Conservation (phyloP, 129 eudicot species). For the Arctium lappa region DNA sequence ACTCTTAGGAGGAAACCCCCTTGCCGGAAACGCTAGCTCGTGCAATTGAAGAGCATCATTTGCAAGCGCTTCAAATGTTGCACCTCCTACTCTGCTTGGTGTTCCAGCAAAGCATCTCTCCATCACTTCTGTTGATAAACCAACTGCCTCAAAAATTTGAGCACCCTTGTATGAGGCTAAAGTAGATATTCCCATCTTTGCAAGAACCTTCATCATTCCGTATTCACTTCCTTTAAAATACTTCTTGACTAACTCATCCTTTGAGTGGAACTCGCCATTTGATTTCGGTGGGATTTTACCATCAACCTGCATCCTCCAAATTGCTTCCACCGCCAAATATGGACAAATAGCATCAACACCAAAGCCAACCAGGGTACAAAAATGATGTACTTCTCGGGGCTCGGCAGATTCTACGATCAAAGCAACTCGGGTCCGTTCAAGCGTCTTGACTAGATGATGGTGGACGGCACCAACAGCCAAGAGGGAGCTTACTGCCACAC, state of each 20-base stretch:
- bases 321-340: conserved; percentile 89
- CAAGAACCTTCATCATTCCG: conserved; percentile 98
- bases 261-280: conserved; percentile 81
- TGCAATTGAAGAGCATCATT: conserved; percentile 75
- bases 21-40: conserved; percentile 74
- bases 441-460: conserved; percentile 87
- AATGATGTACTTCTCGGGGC: conserved; percentile 99
- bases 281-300: conserved; percentile 94
- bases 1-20: conserved; percentile 64
- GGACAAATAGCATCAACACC: conserved; percentile 99
- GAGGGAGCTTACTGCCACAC: conserved; percentile 88
- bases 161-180: conserved; percentile 98
- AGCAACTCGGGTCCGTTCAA: conserved; percentile 89
- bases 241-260: conserved; percentile 72
- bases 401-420: conserved; percentile 93
- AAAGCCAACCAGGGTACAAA: conserved; percentile 91
- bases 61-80: conserved; percentile 93
- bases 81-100: conserved; percentile 98
- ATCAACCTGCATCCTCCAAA: conserved; percentile 92
- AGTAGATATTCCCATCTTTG: conserved; percentile 98
- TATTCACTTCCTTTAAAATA: conserved; percentile 88
- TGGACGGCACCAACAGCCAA: conserved; percentile 98
- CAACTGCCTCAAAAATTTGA: conserved; percentile 99
- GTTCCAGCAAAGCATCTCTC: conserved; percentile 89
- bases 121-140: conserved; percentile 89